Evolutionary conservation across 2,329 filamentous ascomycete genomes (phyloP).

Genomic region (Simplicillium sp.): DNA sequence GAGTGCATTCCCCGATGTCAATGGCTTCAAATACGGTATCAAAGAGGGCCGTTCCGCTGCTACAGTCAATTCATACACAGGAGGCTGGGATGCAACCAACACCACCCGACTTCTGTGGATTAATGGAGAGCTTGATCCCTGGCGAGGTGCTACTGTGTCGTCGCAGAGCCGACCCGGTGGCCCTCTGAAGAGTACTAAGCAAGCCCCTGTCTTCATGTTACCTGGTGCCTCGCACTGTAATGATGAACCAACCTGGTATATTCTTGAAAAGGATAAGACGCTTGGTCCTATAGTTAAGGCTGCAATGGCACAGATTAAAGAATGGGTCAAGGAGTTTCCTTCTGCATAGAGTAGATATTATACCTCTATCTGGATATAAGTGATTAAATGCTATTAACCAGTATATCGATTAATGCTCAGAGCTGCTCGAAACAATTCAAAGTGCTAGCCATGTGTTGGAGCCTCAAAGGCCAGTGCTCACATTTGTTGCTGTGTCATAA

Average conservation of each 20-base stretch:
- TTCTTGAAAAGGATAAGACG: too few relatives aligned
- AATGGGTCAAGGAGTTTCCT: neutral
- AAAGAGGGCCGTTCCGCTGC: neutral
- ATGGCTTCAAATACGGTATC: neutral
- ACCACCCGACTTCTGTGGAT: constrained; percentile 7
- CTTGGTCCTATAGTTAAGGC: neutral
- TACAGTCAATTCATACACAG: neutral
- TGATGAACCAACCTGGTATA: neutral
- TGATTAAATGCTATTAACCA: too few relatives aligned
- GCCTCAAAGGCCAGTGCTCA: too few relatives aligned
- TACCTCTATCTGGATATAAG: too few relatives aligned
- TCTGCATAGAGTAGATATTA: too few relatives aligned
- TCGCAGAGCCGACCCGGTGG: constrained; percentile 6
- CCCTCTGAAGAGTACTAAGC: constrained; percentile 3
- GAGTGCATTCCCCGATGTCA: neutral
- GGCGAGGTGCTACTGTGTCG: constrained; percentile 7
- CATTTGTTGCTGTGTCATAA: too few relatives aligned
- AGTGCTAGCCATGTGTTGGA: too few relatives aligned
- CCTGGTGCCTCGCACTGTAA: neutral
- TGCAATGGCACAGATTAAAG: neutral
- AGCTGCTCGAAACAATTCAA: too few relatives aligned
- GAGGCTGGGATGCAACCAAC: constrained; percentile 1
- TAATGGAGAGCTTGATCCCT: constrained; percentile 7
- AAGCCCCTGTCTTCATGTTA: constrained; percentile 4
- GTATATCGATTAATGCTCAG: too few relatives aligned